phyloP scores from a whole-genome alignment of 495 filamentous ascomycete species.

The Penicillium robsamsonii region DNA sequence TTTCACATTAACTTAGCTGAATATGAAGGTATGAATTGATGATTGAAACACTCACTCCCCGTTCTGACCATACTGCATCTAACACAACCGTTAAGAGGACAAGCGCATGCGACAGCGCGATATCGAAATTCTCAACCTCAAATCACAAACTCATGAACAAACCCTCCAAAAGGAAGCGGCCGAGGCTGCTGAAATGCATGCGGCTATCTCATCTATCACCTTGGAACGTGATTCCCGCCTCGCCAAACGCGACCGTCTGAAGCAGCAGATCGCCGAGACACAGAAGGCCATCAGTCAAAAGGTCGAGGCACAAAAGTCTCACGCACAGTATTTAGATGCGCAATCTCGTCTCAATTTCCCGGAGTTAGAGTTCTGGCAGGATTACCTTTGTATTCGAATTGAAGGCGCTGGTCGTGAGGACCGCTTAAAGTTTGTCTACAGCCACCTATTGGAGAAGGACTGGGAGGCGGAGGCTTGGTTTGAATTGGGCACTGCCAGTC shows the following conservation, averaged over 20 bases:
- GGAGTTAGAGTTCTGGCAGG: constrained; percentile 93
- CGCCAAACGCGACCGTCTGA: constrained; percentile 67
- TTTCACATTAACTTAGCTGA: constrained; percentile 89
- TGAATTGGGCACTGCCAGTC: constrained; percentile 74
- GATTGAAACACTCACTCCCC: neutral
- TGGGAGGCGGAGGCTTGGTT: constrained; percentile 93
- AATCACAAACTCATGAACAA: constrained; percentile 72
- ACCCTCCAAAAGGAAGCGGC: constrained; percentile 80
- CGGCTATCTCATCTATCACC: constrained; percentile 70
- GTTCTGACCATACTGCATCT: constrained; percentile 8
- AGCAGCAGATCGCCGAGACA: constrained; percentile 73
- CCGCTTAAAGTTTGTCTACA: constrained; percentile 86
- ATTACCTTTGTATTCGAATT: constrained; percentile 81
- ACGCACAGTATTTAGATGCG: constrained; percentile 65
- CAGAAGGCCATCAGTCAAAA: constrained; percentile 66
- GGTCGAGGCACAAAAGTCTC: constrained; percentile 58
- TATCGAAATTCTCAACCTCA: constrained; percentile 79
- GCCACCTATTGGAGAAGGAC: constrained; percentile 75
- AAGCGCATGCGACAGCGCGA: constrained; percentile 83
- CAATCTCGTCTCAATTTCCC: constrained; percentile 84
- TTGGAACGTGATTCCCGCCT: constrained; percentile 73
- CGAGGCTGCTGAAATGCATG: constrained; percentile 85
- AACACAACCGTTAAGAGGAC: constrained; percentile 65
- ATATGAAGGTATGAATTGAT: constrained; percentile 65
- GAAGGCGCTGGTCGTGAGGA: constrained; percentile 85